These are phyloP conservation scores for Collybia sp. DNA, from an alignment of 768 basidiomycete genomes.

Conservation along the genomic window DNA sequence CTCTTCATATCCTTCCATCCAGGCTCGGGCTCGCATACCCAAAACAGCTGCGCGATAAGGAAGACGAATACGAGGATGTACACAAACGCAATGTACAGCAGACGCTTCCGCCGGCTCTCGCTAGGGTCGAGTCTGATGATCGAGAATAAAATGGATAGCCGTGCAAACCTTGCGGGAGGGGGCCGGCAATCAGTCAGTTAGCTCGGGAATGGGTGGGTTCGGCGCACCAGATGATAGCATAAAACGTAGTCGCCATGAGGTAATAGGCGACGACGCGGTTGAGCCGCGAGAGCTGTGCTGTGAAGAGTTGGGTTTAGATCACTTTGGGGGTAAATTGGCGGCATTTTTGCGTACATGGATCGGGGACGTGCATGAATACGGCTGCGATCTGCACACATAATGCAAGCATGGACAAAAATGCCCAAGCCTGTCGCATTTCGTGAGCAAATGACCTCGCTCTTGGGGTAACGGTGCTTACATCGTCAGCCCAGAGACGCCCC, in stretches of 20 bases:
- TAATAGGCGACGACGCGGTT: constrained; percentile 24
- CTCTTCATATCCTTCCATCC: constrained; percentile 30
- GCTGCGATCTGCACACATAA: constrained; percentile 22
- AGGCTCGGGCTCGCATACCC: constrained; percentile 34
- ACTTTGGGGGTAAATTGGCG: no score
- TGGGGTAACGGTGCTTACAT: constrained; percentile 16
- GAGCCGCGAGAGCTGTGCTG: constrained; percentile 1
- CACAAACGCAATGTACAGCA: constrained; percentile 23
- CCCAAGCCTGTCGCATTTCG: constrained; percentile 17
- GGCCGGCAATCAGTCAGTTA: background rate
- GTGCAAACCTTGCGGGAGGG: constrained; percentile 33
- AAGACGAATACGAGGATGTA: constrained; percentile 25
- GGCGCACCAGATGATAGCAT: constrained; percentile 32
- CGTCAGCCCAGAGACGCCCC: constrained; percentile 29
- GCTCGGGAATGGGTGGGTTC: background rate
- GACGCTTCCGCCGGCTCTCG: constrained; percentile 13
- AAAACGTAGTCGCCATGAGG: constrained; percentile 30
- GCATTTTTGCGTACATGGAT: constrained; percentile 12
- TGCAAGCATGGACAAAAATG: constrained; percentile 20
- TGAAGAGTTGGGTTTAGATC: background rate
- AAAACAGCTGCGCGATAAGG: constrained; percentile 39
- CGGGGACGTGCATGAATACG: constrained; percentile 20
- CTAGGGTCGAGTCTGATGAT: constrained; percentile 48
- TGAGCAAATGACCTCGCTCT: background rate
- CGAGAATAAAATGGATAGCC: constrained; percentile 50